phyloP scores from a whole-genome alignment of 139 green algal genomes.

The Diplosphaera chodatii region DNA sequence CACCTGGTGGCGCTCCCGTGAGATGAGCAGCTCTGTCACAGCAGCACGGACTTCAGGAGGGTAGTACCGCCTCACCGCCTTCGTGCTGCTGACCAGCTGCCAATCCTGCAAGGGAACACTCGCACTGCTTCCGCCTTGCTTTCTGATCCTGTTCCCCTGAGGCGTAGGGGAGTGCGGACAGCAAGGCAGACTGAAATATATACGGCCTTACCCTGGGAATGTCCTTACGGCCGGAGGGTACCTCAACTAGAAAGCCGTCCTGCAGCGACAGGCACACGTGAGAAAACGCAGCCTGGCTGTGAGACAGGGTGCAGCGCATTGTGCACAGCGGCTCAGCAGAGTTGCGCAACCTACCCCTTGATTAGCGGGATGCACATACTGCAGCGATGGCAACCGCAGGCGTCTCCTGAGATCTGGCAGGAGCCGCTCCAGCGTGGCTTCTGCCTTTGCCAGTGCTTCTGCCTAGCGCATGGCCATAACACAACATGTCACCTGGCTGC shows the following conservation, averaged over 20 bases:
- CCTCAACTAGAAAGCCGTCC: constrained; percentile 69
- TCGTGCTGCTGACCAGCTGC: constrained; percentile 64
- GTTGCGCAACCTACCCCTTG: background rate
- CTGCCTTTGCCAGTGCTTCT: constrained; percentile 14
- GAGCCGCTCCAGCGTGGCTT: constrained; percentile 34
- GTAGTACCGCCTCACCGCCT: constrained; percentile 65
- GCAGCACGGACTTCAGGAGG: constrained; percentile 51
- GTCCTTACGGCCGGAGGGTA: constrained; percentile 39
- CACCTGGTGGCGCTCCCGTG: constrained; percentile 27
- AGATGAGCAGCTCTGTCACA: constrained; percentile 17
- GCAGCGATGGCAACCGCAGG: constrained; percentile 27
- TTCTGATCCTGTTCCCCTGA: background rate
- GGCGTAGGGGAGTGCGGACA: no score
- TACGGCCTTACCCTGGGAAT: constrained; percentile 27
- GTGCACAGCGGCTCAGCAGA: background rate
- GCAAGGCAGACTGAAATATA: no score
- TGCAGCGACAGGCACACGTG: constrained; percentile 10
- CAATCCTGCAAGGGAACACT: constrained; percentile 25
- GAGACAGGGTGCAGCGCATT: background rate
- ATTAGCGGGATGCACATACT: constrained; percentile 19
- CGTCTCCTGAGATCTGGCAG: constrained; percentile 29
- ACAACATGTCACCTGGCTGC: no score
- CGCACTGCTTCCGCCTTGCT: background rate
- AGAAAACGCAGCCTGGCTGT: no score
- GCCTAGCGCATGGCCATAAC: no score